Evolutionary conservation across 352 stramenopile species (phyloP).

Genomic region (Phytophthora ohioensis): DNA sequence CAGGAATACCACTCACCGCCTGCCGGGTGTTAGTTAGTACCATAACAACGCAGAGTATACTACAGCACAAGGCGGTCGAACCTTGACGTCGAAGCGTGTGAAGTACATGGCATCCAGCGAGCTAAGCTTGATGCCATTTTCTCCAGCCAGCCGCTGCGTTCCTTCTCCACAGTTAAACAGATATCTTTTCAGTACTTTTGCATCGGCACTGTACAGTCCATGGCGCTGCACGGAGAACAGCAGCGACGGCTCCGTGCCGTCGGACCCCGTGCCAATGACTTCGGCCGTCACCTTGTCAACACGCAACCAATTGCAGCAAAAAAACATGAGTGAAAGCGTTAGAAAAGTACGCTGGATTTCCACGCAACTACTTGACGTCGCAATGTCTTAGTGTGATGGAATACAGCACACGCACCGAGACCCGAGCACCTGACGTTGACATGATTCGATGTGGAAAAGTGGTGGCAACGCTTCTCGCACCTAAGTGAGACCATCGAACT

Average conservation of each 20-base stretch:
- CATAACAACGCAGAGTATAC: background rate
- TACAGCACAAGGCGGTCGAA: constrained; percentile 21
- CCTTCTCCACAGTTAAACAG: constrained; percentile 82
- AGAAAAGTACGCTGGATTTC: background rate
- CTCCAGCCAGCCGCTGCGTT: constrained; percentile 70
- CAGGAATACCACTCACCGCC: constrained; percentile 74
- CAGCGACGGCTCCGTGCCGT: constrained; percentile 75
- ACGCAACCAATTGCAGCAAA: constrained; percentile 1
- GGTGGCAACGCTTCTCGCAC: constrained; percentile 14
- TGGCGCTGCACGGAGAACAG: constrained; percentile 74
- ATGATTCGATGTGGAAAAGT: constrained; percentile 14
- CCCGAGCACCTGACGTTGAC: constrained; percentile 1
- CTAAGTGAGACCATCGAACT: constrained; percentile 21
- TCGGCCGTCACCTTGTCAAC: constrained; percentile 57
- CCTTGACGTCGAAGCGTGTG: constrained; percentile 68
- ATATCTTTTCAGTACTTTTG: constrained; percentile 67
- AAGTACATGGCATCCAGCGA: constrained; percentile 76
- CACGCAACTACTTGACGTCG: background rate
- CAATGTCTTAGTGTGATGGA: background rate
- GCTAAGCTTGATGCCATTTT: constrained; percentile 77
- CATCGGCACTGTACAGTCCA: constrained; percentile 68
- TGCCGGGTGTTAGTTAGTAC: constrained; percentile 22
- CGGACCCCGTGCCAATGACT: constrained; percentile 66
- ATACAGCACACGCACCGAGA: constrained; percentile 28
- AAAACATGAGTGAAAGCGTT: background rate